Evolutionary conservation across 1,139 yeast genomes (phyloP).

Genomic region (Diutina mesorugosa): DNA sequence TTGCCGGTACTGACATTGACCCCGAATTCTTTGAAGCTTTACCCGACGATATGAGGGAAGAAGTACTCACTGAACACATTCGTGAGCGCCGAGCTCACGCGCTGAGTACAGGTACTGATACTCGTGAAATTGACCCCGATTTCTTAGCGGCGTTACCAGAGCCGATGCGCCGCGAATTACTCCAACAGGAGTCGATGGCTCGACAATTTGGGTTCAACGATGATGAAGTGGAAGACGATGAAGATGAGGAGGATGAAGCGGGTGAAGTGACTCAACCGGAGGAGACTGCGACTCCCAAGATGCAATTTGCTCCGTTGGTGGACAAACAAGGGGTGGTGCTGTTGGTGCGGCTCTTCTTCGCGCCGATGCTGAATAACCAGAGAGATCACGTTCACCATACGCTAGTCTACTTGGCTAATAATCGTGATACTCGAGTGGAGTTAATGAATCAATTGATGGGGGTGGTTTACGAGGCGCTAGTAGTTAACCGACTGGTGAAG

Average conservation of each 20-base stretch:
- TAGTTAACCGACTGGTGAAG: slow-evolving; percentile 49
- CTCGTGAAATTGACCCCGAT: slow-evolving; percentile 68
- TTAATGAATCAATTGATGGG: slow-evolving; percentile 59
- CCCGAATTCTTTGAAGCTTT: slow-evolving; percentile 83
- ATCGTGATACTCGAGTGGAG: slow-evolving; percentile 69
- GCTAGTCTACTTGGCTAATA: slow-evolving; percentile 55
- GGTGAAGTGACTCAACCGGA: neutral
- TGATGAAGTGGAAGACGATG: slow-evolving; percentile 11
- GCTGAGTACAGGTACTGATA: slow-evolving; percentile 20
- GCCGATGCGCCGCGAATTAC: slow-evolving; percentile 56
- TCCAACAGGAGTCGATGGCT: slow-evolving; percentile 53
- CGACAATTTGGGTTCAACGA: slow-evolving; percentile 14
- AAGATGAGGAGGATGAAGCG: slow-evolving; percentile 8
- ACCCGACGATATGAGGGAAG: slow-evolving; percentile 90
- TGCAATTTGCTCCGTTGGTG: slow-evolving; percentile 48
- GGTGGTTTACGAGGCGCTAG: slow-evolving; percentile 63
- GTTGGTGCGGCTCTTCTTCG: slow-evolving; percentile 54
- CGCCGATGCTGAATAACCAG: slow-evolving; percentile 57
- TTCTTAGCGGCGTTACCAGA: slow-evolving; percentile 77
- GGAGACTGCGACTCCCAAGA: slow-evolving; percentile 7
- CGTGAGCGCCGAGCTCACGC: slow-evolving; percentile 55
- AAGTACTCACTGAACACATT: slow-evolving; percentile 78
- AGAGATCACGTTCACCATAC: slow-evolving; percentile 58
- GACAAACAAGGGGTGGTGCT: slow-evolving; percentile 73
- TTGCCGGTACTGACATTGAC: slow-evolving; percentile 84